These are phyloP conservation scores for Crotalaria pallida DNA, from an alignment of 306 rosid genomes.

Conservation along the genomic window DNA sequence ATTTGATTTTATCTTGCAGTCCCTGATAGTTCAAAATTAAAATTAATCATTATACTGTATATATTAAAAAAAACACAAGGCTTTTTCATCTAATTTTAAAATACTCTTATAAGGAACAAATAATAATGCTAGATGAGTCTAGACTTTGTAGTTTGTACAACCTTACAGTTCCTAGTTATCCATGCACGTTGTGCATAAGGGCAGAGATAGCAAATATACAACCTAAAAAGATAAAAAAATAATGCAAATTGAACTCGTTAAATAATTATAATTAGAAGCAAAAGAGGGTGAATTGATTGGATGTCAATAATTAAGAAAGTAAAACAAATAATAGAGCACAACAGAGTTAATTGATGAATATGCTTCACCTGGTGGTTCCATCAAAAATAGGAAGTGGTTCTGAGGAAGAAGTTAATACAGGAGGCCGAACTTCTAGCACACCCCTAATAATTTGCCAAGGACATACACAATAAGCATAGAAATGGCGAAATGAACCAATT, in stretches of 20 bases:
- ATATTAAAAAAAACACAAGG: too few relatives aligned
- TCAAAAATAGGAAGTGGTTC: conserved; percentile 53
- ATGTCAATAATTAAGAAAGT: too few relatives aligned
- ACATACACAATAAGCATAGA: too few relatives aligned
- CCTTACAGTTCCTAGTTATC: conserved; percentile 80
- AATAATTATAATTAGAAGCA: too few relatives aligned
- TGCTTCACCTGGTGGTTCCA: conserved; percentile 55
- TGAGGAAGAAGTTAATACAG: conserved; percentile 38
- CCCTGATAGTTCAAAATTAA: conserved; percentile 29
- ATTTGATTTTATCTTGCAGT: conserved; percentile 55
- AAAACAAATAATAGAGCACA: too few relatives aligned
- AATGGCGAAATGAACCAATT: too few relatives aligned
- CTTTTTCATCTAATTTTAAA: too few relatives aligned
- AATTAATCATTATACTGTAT: too few relatives aligned
- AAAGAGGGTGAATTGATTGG: too few relatives aligned
- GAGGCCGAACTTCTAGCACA: conserved; percentile 30
- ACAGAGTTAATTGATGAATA: neutral
- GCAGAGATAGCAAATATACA: conserved; percentile 43
- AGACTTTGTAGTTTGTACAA: neutral
- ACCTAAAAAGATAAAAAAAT: conserved; percentile 14
- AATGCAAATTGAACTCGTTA: too few relatives aligned
- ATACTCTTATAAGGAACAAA: too few relatives aligned
- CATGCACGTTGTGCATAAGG: conserved; percentile 76
- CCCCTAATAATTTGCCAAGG: neutral
- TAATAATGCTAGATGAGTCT: too few relatives aligned